Conservation (phyloP, 352 stramenopile species). For the Salisapilia sapeloensis region DNA sequence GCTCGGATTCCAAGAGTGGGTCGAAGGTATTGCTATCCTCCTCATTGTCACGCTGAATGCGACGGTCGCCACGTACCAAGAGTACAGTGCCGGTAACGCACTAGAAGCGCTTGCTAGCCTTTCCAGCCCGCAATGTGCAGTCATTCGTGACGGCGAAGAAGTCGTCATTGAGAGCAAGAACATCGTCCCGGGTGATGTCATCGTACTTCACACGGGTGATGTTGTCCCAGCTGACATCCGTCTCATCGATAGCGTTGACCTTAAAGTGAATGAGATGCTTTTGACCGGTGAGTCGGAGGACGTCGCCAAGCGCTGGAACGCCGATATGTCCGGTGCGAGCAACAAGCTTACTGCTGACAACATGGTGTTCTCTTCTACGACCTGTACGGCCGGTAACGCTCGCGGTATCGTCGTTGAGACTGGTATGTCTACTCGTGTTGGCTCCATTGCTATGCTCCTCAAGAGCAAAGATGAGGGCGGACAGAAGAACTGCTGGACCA, state of each 20-base stretch:
- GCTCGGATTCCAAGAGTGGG: slow-evolving; percentile 33
- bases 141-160: slow-evolving; percentile 42
- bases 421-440: slow-evolving; percentile 51
- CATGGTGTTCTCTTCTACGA: slow-evolving; percentile 89
- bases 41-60: slow-evolving; percentile 50
- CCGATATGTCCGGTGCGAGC: slow-evolving; percentile 6
- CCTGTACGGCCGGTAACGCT: slow-evolving; percentile 57
- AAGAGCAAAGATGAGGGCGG: slow-evolving; percentile 15
- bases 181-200: slow-evolving; percentile 64
- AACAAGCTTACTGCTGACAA: slow-evolving; percentile 59
- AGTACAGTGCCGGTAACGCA: slow-evolving; percentile 43
- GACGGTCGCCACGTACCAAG: slow-evolving; percentile 35
- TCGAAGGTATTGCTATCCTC: slow-evolving; percentile 55
- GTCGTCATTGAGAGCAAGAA: slow-evolving; percentile 44
- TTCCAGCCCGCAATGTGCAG: slow-evolving; percentile 40
- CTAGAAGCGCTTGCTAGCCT: slow-evolving; percentile 37
- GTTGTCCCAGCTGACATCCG: slow-evolving; percentile 86
- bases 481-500: slow-evolving; percentile 6
- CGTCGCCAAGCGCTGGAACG: slow-evolving; percentile 49
- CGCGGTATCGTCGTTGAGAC: slow-evolving; percentile 56
- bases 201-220: slow-evolving; percentile 86
- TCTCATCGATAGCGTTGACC: slow-evolving; percentile 68
- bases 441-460: slow-evolving; percentile 43
- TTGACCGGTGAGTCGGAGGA: slow-evolving; percentile 88
- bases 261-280: slow-evolving; percentile 88